Percentiles rank a stretch among this genome's conserved stretches.
Conservation (phyloP, 2,329 filamentous ascomycete genomes). For the Aspergillus alliaceus region DNA sequence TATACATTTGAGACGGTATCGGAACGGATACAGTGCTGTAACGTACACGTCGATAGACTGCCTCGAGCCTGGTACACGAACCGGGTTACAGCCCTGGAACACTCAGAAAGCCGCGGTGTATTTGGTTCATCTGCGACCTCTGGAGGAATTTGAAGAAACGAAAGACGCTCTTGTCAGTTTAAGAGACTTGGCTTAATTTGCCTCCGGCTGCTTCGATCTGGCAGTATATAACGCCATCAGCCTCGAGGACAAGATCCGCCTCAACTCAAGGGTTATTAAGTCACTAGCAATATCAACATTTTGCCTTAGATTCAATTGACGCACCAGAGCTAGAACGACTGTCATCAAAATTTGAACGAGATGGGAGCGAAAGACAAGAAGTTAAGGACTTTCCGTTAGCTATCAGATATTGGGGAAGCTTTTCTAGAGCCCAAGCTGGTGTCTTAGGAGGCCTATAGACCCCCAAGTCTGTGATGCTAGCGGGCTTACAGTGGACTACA, state of each 20-base stretch:
- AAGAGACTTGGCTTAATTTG: neutral
- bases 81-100: neutral
- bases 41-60: neutral
- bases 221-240: no score
- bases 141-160: neutral
- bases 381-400: no score
- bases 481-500: neutral
- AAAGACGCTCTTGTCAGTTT: neutral
- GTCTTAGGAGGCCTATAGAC: neutral
- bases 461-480: neutral
- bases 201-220: no score
- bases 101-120: neutral
- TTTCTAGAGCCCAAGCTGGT: neutral
- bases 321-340: neutral
- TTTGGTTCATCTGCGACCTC: neutral
- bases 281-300: no score
- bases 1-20: no score
- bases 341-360: neutral
- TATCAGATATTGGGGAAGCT: no score
- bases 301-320: no score
- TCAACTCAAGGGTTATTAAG: no score
- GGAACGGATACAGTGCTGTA: no score
- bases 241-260: neutral
- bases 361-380: neutral
- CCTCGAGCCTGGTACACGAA: neutral